Evolutionary conservation across 495 filamentous ascomycete species (phyloP).

Genomic region (Penicillium pulvis): DNA sequence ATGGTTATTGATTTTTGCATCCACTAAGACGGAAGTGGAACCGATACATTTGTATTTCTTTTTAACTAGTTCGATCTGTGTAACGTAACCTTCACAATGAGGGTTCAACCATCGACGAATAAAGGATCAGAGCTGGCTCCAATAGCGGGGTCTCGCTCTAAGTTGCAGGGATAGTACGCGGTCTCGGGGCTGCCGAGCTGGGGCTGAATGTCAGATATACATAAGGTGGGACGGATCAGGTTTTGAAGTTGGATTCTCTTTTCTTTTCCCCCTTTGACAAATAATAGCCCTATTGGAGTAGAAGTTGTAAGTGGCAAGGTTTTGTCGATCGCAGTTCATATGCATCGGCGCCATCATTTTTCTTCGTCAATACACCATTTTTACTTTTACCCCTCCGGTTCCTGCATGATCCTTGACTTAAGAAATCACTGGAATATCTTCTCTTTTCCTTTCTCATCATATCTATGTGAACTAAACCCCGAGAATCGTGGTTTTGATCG

Average conservation of each 20-base stretch:
- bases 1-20: constrained; percentile 2
- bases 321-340: constrained; percentile 17
- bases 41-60: neutral
- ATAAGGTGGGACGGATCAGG: constrained; percentile 8
- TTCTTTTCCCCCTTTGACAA: neutral
- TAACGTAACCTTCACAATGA: neutral
- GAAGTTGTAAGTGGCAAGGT: constrained; percentile 13
- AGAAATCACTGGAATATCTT: neutral
- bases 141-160: neutral
- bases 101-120: neutral
- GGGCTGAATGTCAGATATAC: constrained; percentile 27
- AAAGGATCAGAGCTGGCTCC: neutral
- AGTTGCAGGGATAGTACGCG: neutral
- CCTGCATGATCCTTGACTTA: neutral
- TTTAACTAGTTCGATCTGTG: constrained; percentile 1
- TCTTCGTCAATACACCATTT: neutral
- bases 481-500: neutral
- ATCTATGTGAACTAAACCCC: neutral
- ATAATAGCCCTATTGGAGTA: constrained; percentile 8
- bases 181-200: constrained; percentile 29
- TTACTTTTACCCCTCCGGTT: neutral
- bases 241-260: constrained; percentile 1
- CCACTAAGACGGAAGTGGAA: neutral
- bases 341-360: too few species aligned
- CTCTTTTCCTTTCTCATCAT: constrained; percentile 1